Conservation (phyloP, 2,329 filamentous ascomycete genomes). For the Aspergillus ruber region DNA sequence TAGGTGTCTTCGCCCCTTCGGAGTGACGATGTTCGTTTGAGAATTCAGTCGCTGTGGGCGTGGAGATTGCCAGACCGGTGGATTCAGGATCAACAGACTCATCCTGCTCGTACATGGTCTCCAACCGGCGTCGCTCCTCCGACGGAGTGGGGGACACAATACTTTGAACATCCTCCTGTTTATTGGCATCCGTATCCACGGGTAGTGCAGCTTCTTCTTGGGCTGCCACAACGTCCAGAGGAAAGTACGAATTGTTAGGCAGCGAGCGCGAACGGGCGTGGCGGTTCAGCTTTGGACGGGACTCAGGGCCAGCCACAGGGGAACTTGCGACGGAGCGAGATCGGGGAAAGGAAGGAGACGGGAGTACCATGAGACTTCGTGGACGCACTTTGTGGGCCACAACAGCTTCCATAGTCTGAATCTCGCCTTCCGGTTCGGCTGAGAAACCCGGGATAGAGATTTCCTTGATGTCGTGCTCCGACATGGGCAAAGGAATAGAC, state of each 20-base stretch:
- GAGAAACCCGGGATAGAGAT: slow-evolving; percentile 71
- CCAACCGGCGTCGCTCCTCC: slow-evolving; percentile 24
- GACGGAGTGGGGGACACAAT: slow-evolving; percentile 18
- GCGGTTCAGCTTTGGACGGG: slow-evolving; percentile 19
- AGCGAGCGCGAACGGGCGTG: slow-evolving; percentile 45
- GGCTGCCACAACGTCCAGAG: neutral
- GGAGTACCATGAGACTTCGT: slow-evolving; percentile 38
- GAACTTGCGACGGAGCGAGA: slow-evolving; percentile 20
- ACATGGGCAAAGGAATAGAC: slow-evolving; percentile 24
- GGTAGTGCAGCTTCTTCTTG: slow-evolving; percentile 3
- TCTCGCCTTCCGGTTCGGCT: slow-evolving; percentile 54
- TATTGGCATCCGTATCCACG: slow-evolving; percentile 7
- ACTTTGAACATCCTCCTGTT: slow-evolving; percentile 3
- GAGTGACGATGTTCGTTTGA: neutral
- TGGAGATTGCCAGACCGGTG: slow-evolving; percentile 14
- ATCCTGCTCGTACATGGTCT: slow-evolving; percentile 33
- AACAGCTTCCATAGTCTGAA: slow-evolving; percentile 30
- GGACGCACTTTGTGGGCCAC: slow-evolving; percentile 38
- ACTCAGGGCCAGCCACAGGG: slow-evolving; percentile 17
- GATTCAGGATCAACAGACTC: slow-evolving; percentile 18
- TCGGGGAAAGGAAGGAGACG: slow-evolving; percentile 23
- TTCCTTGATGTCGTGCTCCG: slow-evolving; percentile 50
- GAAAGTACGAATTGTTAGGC: slow-evolving; percentile 34
- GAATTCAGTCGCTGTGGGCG: neutral
- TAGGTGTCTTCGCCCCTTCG: neutral